phyloP scores from a whole-genome alignment of 108 stramenopile genomes.

The Stephanodiscus triporus region DNA sequence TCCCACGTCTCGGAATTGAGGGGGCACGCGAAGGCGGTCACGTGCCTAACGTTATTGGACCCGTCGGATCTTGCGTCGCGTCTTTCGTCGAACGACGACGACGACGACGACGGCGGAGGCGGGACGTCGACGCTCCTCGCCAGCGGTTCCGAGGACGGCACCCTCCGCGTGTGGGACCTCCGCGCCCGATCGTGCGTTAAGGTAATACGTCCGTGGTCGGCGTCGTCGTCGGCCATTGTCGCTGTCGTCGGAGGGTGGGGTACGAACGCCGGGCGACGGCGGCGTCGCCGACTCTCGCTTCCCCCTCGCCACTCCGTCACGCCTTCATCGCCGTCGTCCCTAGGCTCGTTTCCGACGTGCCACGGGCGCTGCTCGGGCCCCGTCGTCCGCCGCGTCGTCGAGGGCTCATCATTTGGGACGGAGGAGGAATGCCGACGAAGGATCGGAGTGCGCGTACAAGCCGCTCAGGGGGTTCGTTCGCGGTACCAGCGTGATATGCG shows the following conservation, averaged over 20 bases:
- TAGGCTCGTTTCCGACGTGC: conserved; percentile 26
- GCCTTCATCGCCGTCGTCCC: conserved; percentile 59
- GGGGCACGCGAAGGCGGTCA: conserved; percentile 73
- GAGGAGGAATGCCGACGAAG: not conserved
- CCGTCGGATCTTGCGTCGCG: conserved; percentile 37
- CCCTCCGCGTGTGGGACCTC: conserved; percentile 83
- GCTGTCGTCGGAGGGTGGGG: not conserved
- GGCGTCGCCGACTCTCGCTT: conserved; percentile 5
- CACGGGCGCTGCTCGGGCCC: conserved; percentile 11
- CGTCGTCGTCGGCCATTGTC: conserved; percentile 26
- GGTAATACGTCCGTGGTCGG: conserved; percentile 73
- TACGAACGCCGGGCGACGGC: conserved; percentile 17
- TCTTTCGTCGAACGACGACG: not conserved
- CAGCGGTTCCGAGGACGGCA: conserved; percentile 76
- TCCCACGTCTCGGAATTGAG: conserved; percentile 53
- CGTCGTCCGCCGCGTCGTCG: not conserved
- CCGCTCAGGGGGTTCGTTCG: conserved; percentile 43
- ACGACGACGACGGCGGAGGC: not conserved
- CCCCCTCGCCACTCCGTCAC: conserved; percentile 59
- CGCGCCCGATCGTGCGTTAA: conserved; percentile 67
- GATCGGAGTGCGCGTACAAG: conserved; percentile 27
- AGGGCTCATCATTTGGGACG: conserved; percentile 1
- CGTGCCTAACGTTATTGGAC: conserved; percentile 61
- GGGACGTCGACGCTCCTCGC: conserved; percentile 36
- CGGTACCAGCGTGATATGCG: conserved; percentile 29